Conservation (phyloP, 2,329 filamentous ascomycete genomes). For the Aspergillus eucalypticola region DNA sequence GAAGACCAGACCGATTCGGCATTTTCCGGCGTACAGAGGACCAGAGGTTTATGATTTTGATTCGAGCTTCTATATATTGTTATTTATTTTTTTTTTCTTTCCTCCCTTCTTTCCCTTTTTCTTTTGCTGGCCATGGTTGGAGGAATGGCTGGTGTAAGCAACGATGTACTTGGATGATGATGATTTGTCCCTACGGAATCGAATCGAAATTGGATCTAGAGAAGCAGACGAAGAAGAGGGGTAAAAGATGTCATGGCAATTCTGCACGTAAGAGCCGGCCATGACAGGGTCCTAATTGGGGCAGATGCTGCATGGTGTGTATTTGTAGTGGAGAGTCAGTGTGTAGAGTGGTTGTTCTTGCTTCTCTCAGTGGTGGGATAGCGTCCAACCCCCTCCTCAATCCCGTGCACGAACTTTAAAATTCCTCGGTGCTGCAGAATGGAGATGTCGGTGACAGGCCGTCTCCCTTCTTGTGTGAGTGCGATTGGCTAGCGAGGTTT, state of each 20-base stretch:
- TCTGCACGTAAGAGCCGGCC: background rate
- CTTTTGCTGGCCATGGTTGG: background rate
- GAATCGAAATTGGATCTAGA: background rate
- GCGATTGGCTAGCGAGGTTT: background rate
- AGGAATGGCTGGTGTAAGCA: background rate
- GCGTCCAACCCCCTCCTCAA: background rate
- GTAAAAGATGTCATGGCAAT: background rate
- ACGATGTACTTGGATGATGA: background rate
- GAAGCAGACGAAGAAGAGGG: background rate
- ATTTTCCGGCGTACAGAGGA: constrained; percentile 30
- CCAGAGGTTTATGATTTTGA: constrained; percentile 15
- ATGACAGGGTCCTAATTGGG: background rate
- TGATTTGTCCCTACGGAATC: constrained; percentile 2
- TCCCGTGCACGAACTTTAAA: constrained; percentile 1
- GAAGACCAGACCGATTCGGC: constrained; percentile 24
- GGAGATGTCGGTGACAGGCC: background rate
- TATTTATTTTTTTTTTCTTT: background rate
- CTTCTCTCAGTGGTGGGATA: background rate
- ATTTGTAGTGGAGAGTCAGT: too few species aligned
- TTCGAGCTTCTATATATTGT: constrained; percentile 11
- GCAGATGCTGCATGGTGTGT: background rate
- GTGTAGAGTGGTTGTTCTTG: too few species aligned
- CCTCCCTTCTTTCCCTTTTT: background rate
- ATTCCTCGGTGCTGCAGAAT: constrained; percentile 1
- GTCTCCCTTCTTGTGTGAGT: background rate